A percentile compares a stretch with the other conserved stretches of the same genome.
phyloP scores from a whole-genome alignment of 805 yeast species.

The Schizosaccharomyces osmophilus region DNA sequence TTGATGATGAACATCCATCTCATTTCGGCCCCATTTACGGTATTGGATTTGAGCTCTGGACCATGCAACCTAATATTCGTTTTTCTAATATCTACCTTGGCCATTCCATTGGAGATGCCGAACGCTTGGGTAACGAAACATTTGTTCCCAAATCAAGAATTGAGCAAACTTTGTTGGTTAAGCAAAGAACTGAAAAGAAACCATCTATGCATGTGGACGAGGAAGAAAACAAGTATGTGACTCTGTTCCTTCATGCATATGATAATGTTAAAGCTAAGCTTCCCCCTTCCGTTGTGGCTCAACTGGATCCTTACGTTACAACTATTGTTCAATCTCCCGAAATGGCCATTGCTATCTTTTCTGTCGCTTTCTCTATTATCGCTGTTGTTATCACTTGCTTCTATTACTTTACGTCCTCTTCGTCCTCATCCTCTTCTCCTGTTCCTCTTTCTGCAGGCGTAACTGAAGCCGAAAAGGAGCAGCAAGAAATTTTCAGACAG shows the following conservation, averaged over 20 bases:
- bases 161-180: conserved; percentile 10
- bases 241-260: neutral
- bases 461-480: neutral
- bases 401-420: conserved; percentile 4
- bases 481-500: neutral
- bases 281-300: neutral
- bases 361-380: conserved; percentile 9
- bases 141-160: conserved; percentile 20
- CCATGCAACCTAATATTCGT: conserved; percentile 48
- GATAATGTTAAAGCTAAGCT: neutral
- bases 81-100: conserved; percentile 75
- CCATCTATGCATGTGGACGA: conserved; percentile 6
- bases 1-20: conserved; percentile 32
- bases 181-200: conserved; percentile 11
- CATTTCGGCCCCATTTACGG: conserved; percentile 49
- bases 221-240: conserved; percentile 7
- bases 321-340: conserved; percentile 13
- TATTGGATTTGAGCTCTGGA: conserved; percentile 74
- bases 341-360: conserved; percentile 12
- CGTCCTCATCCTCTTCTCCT: neutral
- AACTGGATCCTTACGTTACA: neutral
- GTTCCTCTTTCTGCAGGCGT: neutral
- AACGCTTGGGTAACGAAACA: conserved; percentile 53
- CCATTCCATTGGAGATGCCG: conserved; percentile 65
- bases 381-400: conserved; percentile 12